These are phyloP conservation scores for Thozetella sp. DNA, from an alignment of 495 filamentous ascomycete species.

Conservation along the genomic window DNA sequence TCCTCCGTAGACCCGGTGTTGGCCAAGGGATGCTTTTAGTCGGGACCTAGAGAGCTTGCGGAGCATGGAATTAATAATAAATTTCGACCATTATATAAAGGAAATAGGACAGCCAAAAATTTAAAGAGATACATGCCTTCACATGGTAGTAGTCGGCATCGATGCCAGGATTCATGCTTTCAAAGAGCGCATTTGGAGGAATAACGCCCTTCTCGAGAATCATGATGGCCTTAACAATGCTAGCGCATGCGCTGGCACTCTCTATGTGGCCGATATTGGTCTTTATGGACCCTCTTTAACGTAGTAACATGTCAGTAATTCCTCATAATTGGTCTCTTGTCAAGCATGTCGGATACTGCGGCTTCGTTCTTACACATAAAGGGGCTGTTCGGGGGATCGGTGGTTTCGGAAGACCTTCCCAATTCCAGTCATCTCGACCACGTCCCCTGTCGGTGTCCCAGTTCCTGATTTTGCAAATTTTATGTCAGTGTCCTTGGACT, in stretches of 20 bases:
- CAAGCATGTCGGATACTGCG: background rate
- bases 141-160: conserved; percentile 18
- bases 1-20: conserved; percentile 31
- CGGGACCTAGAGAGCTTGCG: conserved; percentile 17
- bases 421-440: conserved; percentile 52
- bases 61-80: too few species aligned
- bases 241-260: conserved; percentile 46
- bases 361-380: conserved; percentile 35
- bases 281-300: conserved; percentile 48
- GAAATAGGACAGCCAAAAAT: background rate
- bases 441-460: conserved; percentile 56
- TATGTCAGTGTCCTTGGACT: background rate
- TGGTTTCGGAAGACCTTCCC: conserved; percentile 29
- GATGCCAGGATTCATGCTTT: conserved; percentile 46
- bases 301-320: background rate
- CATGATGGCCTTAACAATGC: conserved; percentile 51
- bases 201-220: conserved; percentile 52
- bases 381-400: conserved; percentile 19
- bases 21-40: conserved; percentile 29
- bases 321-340: too few species aligned
- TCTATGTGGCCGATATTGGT: conserved; percentile 56
- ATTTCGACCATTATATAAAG: too few species aligned
- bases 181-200: conserved; percentile 41
- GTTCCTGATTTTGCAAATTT: conserved; percentile 11
- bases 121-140: conserved; percentile 5